phyloP scores from a whole-genome alignment of 2,329 filamentous ascomycete species.

The Ploettnerulaceae sp. region DNA sequence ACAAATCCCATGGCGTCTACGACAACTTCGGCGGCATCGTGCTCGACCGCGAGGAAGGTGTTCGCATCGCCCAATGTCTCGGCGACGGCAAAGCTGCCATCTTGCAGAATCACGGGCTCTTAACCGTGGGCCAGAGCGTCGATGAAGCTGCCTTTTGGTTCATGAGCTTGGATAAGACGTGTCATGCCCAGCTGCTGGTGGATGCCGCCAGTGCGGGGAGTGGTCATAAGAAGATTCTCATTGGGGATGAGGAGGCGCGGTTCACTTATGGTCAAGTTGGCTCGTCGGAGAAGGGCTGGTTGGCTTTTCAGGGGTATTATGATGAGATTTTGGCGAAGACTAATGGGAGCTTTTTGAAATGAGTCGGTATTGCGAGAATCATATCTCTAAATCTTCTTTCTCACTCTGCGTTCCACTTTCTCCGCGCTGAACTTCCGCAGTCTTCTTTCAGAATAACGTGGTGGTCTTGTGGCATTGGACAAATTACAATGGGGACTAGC shows the following conservation, averaged over 20 bases:
- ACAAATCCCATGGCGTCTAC: slow-evolving; percentile 38
- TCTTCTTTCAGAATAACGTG: too few relatives aligned
- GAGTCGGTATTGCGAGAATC: too few relatives aligned
- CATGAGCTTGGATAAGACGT: slow-evolving; percentile 44
- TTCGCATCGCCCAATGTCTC: slow-evolving; percentile 42
- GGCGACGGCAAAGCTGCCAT: slow-evolving; percentile 46
- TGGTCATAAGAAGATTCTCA: slow-evolving; percentile 51
- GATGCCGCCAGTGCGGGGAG: slow-evolving; percentile 58
- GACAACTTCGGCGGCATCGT: slow-evolving; percentile 48
- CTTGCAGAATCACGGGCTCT: slow-evolving; percentile 48
- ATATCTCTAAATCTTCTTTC: too few relatives aligned
- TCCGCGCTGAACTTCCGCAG: too few relatives aligned
- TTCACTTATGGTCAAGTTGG: slow-evolving; percentile 65
- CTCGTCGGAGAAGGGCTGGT: slow-evolving; percentile 46
- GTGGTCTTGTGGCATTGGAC: too few relatives aligned
- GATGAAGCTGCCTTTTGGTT: slow-evolving; percentile 52
- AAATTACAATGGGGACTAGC: too few relatives aligned
- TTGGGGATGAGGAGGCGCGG: slow-evolving; percentile 60
- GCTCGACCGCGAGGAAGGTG: slow-evolving; percentile 46
- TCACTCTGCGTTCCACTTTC: too few relatives aligned
- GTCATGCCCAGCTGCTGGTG: slow-evolving; percentile 45
- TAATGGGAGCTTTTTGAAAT: slow-evolving; percentile 43
- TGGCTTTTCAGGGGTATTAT: slow-evolving; percentile 49
- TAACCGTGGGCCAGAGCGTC: slow-evolving; percentile 42
- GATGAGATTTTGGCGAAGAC: slow-evolving; percentile 49